Evolutionary conservation across 2,329 filamentous ascomycete genomes (phyloP), one percentile per base, ranked within the genome.

Genomic region (Aureobasidium sp.): DNA sequence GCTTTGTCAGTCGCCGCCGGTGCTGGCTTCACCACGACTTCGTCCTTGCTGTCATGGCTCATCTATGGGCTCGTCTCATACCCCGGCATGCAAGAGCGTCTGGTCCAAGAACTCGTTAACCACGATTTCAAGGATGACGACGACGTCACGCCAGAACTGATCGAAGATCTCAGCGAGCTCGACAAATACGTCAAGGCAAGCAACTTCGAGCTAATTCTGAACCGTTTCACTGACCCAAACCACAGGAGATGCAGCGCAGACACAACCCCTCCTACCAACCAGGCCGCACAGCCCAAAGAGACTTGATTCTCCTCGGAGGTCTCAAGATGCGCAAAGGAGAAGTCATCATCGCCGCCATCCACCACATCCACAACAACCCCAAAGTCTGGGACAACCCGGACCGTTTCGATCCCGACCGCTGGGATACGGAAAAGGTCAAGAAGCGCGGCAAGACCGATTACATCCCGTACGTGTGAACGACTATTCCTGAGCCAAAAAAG

Each of bases 251-350:
- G 0, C 83, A 84, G 68, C 78, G 84, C 2, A 74, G 76, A 2
- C 84, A 86, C 73, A 86, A 83, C 71, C 81, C 84, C 0, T 82
- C 81, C 0, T 86, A 81, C 72, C 84, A 87, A 67, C 82, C 84
- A 0, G 84, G 76, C 1, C 81, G 84, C 36, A 86, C 81, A 1
- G 74, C 84, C 2, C 80, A 79, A 63, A 73, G 72, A 2, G 83
- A 86, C 67, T 70, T 83, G 62, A 76, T 87, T 27, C 72, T 87
- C 0, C 84, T 84, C 0, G 84, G 84, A 0, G 84, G 83, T 0
- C 86, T 84, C 74, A 78, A 76, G 61, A 68, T 87, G 0, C 80
- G 82, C 31, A 75, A 77, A 58, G 81, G 78, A 66, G 68, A 76
- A 0, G 73, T 86, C 36, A 73, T 86, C 34, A 81, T 87, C 61